phyloP scores from a whole-genome alignment of 2,329 filamentous ascomycete species.

The Myriosclerotinia scirpicola region DNA sequence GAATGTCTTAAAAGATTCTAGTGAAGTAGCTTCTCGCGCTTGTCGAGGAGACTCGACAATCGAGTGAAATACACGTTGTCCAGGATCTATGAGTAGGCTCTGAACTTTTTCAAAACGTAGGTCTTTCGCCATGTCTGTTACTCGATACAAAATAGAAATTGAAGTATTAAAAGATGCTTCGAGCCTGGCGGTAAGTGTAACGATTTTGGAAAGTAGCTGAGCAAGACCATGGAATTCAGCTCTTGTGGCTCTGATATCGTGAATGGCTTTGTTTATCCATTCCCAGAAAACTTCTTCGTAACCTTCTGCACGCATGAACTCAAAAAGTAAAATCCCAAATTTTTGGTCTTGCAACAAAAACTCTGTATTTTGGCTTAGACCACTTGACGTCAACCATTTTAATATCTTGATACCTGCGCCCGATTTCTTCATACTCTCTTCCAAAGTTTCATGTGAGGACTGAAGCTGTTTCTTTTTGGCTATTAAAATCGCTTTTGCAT shows the following conservation, averaged over 20 bases:
- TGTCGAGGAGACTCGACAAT: conserved; percentile 4
- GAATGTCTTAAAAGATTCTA: conserved; percentile 17
- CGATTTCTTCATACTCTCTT: conserved; percentile 35
- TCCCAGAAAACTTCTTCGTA: conserved; percentile 36
- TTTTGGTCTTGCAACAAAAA: conserved; percentile 32
- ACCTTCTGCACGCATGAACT: conserved; percentile 39
- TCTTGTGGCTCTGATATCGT: conserved; percentile 11
- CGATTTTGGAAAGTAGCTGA: conserved; percentile 4
- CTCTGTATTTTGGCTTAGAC: conserved; percentile 29
- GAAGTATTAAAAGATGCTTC: conserved; percentile 8
- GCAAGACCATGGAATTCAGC: background rate
- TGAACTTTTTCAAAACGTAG: background rate
- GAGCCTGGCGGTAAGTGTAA: conserved; percentile 1
- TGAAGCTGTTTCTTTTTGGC: conserved; percentile 31
- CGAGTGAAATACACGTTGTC: conserved; percentile 8
- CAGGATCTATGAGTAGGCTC: conserved; percentile 6
- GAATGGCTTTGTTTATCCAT: conserved; percentile 35
- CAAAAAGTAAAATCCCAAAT: conserved; percentile 34
- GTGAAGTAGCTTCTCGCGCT: conserved; percentile 4
- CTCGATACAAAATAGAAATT: conserved; percentile 1
- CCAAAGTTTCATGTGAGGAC: conserved; percentile 28
- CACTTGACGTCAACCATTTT: conserved; percentile 39
- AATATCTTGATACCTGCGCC: conserved; percentile 39
- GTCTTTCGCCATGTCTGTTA: background rate
- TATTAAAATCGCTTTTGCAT: conserved; percentile 34